A percentile compares a stretch with the other conserved stretches of the same genome.
phyloP scores from a whole-genome alignment of 2,329 filamentous ascomycete species.

The Aureobasidium sp. region DNA sequence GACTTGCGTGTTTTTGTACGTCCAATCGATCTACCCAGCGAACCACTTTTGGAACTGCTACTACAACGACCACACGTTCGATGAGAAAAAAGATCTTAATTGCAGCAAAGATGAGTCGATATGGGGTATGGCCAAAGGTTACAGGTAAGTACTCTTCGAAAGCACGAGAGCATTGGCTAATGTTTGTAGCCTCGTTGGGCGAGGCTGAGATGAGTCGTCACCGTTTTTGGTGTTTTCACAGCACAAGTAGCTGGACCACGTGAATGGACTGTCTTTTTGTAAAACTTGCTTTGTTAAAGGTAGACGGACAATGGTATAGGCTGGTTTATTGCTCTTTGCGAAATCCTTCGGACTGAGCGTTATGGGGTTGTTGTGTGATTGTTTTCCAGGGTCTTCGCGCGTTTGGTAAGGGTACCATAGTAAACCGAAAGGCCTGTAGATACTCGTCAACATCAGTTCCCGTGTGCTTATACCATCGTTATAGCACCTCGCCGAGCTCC shows the following conservation, averaged over 20 bases:
- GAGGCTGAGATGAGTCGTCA: not conserved
- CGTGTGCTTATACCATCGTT: no score
- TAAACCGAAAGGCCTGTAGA: no score
- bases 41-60: constrained; percentile 9
- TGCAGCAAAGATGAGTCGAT: not conserved
- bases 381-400: no score
- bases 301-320: not conserved
- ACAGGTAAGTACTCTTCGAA: not conserved
- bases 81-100: not conserved
- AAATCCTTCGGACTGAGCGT: no score
- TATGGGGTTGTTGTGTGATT: no score
- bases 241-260: not conserved
- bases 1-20: not conserved
- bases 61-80: not conserved
- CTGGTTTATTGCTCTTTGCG: no score
- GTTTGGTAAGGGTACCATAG: no score
- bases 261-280: not conserved
- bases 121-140: constrained; percentile 8
- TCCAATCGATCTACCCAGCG: not conserved
- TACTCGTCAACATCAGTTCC: no score
- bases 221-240: not conserved
- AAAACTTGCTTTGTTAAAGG: not conserved
- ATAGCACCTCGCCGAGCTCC: no score
- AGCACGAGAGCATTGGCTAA: not conserved
- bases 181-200: not conserved